Conservation (phyloP, 2,329 filamentous ascomycete genomes). For the Tolypocladium album region DNA sequence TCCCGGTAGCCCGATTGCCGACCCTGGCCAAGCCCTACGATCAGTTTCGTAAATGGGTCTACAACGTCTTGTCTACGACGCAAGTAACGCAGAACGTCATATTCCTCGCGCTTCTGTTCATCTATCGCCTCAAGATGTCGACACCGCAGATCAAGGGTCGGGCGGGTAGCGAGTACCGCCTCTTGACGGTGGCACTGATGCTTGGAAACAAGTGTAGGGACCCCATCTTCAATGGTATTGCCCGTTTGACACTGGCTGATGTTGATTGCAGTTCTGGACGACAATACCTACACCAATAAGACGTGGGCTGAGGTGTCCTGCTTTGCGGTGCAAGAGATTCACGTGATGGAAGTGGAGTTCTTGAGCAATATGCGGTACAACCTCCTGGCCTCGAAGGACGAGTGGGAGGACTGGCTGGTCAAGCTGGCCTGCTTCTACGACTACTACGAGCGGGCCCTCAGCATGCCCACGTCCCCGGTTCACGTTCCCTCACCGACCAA, state of each 20-base stretch:
- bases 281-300: slow-evolving; percentile 99
- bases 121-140: slow-evolving; percentile 83
- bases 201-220: slow-evolving; percentile 83
- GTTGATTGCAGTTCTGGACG: slow-evolving; percentile 61
- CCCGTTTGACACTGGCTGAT: slow-evolving; percentile 8
- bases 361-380: slow-evolving; percentile 97
- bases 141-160: slow-evolving; percentile 86
- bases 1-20: slow-evolving; percentile 43
- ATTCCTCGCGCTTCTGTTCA: slow-evolving; percentile 78
- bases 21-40: slow-evolving; percentile 64
- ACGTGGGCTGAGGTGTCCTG: slow-evolving; percentile 98
- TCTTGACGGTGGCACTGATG: slow-evolving; percentile 94
- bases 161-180: slow-evolving; percentile 82
- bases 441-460: slow-evolving; percentile 65
- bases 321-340: slow-evolving; percentile 88
- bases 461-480: slow-evolving; percentile 28
- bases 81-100: slow-evolving; percentile 96
- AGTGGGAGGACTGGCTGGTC: slow-evolving; percentile 82
- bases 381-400: slow-evolving; percentile 70
- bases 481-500: slow-evolving; percentile 28
- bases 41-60: slow-evolving; percentile 89
- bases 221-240: too few relatives aligned
- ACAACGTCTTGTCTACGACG: slow-evolving; percentile 81
- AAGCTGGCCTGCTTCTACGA: slow-evolving; percentile 74
- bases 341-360: slow-evolving; percentile 99